These are phyloP conservation scores for Abortiporus biennis DNA, from an alignment of 1,284 basidiomycete genomes.

Conservation along the genomic window DNA sequence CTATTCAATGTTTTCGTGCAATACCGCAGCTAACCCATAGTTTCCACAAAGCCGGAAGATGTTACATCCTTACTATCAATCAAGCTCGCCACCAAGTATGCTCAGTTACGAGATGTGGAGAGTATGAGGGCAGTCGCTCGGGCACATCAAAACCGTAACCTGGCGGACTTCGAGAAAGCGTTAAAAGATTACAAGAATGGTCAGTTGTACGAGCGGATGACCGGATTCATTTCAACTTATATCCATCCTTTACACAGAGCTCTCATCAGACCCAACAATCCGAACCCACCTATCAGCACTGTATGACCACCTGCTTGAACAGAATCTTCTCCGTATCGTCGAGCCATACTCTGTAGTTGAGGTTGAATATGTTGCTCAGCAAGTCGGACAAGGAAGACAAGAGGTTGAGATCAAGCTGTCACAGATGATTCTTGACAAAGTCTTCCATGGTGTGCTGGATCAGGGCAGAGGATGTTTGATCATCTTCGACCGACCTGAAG, in stretches of 20 bases:
- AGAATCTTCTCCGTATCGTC: constrained; percentile 91
- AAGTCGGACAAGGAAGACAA: constrained; percentile 85
- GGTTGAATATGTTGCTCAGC: constrained; percentile 83
- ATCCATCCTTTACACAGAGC: constrained; percentile 46
- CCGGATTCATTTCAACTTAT: not conserved
- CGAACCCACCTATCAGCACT: constrained; percentile 88
- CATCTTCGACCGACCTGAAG: constrained; percentile 81
- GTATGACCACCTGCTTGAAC: constrained; percentile 94
- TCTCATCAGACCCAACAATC: constrained; percentile 92
- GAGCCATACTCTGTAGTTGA: constrained; percentile 95
- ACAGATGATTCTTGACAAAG: constrained; percentile 98
- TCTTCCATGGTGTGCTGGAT: constrained; percentile 91
- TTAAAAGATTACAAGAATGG: constrained; percentile 86
- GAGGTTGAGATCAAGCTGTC: constrained; percentile 96
- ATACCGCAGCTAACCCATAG: no score
- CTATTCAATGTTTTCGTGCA: no score
- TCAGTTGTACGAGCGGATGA: no score
- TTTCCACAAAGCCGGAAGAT: constrained; percentile 73
- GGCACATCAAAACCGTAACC: constrained; percentile 88
- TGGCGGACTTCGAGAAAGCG: constrained; percentile 87
- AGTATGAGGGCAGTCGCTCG: constrained; percentile 93
- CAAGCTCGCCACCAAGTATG: constrained; percentile 86
- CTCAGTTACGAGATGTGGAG: constrained; percentile 79
- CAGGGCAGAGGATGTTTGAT: constrained; percentile 91
- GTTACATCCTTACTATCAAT: constrained; percentile 81